These are phyloP conservation scores for Symbiodinium natans DNA, from an alignment of 73 alveolate species.

Conservation along the genomic window DNA sequence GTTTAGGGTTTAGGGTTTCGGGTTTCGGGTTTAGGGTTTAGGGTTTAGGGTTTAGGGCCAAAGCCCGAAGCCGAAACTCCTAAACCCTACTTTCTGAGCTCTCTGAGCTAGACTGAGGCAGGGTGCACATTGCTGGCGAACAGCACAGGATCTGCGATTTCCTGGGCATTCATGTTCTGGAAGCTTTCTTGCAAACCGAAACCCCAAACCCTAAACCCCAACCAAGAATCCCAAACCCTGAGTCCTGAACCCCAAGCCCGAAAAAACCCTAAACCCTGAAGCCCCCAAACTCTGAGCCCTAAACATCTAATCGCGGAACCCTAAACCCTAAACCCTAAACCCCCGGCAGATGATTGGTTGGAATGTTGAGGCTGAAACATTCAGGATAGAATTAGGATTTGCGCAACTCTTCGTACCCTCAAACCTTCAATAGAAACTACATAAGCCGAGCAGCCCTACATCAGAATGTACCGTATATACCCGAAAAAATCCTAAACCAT, in stretches of 20 bases:
- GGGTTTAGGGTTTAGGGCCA: background rate
- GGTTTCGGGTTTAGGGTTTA: background rate
- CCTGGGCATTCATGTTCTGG: background rate
- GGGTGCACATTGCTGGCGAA: conserved; percentile 70
- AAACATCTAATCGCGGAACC: background rate
- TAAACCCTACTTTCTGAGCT: background rate
- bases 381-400: too few species aligned
- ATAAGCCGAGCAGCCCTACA: too few species aligned
- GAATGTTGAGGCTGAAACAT: too few species aligned
- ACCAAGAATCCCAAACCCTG: too few species aligned
- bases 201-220: too few species aligned
- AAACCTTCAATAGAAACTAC: too few species aligned
- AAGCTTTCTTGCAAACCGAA: too few species aligned
- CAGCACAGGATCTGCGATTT: conserved; percentile 40
- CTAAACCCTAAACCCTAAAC: too few species aligned
- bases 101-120: background rate
- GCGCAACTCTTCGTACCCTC: too few species aligned
- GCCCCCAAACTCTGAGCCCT: background rate
- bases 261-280: background rate
- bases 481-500: too few species aligned
- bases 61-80: background rate
- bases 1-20: background rate
- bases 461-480: too few species aligned
- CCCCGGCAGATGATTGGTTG: too few species aligned
- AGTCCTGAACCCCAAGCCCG: background rate